Evolutionary conservation across 2,329 filamentous ascomycete genomes (phyloP).

Genomic region (Didymella keratinophila): DNA sequence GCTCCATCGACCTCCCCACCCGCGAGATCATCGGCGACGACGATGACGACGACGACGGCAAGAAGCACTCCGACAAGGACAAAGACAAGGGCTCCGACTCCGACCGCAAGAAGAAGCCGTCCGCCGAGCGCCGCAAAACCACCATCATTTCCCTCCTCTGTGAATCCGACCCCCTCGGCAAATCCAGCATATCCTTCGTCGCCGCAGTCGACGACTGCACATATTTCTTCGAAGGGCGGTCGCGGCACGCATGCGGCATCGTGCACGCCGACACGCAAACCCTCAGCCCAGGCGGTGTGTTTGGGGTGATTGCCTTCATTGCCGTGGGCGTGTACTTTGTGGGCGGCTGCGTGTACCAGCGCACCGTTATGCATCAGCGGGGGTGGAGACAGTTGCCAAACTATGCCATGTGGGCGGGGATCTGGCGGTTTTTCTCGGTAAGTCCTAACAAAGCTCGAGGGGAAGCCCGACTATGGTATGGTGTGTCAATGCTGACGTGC

Average conservation of each 20-base stretch:
- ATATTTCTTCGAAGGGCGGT: conserved; percentile 94
- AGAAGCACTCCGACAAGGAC: conserved; percentile 53
- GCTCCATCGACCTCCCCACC: conserved; percentile 31
- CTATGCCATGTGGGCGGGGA: conserved; percentile 89
- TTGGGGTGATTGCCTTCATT: conserved; percentile 82
- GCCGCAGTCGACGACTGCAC: conserved; percentile 89
- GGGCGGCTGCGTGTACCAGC: conserved; percentile 93
- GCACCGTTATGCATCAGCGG: conserved; percentile 90
- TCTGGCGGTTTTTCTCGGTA: conserved; percentile 85
- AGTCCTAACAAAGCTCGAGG: too few relatives aligned
- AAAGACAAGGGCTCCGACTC: conserved; percentile 41
- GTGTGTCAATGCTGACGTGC: conserved; percentile 16
- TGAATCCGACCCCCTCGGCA: conserved; percentile 78
- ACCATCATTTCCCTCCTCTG: conserved; percentile 93
- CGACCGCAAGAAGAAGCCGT: neutral
- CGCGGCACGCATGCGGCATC: conserved; percentile 82
- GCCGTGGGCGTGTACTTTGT: conserved; percentile 88
- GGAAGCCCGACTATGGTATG: too few relatives aligned
- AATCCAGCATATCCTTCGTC: conserved; percentile 81
- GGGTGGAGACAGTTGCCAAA: conserved; percentile 97
- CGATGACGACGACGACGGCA: conserved; percentile 46
- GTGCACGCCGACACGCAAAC: conserved; percentile 64
- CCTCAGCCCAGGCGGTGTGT: conserved; percentile 76
- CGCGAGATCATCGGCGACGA: conserved; percentile 54
- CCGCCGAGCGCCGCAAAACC: conserved; percentile 70